Conservation (phyloP, 2,329 filamentous ascomycete genomes). For the Apiospora phragmitis region DNA sequence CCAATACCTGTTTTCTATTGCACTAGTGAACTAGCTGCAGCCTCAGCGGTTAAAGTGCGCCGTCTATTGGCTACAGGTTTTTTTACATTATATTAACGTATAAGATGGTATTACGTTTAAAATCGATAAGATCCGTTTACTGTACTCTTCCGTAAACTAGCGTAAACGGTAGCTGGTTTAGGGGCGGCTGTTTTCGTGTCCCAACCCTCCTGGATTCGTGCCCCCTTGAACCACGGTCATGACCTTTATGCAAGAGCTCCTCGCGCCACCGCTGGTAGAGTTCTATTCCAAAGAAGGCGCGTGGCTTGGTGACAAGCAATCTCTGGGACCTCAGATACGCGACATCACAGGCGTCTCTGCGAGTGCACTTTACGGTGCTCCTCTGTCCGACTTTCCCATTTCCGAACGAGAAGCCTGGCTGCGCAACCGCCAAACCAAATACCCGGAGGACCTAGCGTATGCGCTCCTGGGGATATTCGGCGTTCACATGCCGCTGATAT, state of each 20-base stretch:
- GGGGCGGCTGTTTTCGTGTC: too few relatives aligned
- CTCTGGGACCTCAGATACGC: neutral
- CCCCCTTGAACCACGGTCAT: too few relatives aligned
- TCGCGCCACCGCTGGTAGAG: conserved; percentile 12
- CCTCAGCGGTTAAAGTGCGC: too few relatives aligned
- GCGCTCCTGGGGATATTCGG: conserved; percentile 20
- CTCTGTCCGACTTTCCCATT: conserved; percentile 20
- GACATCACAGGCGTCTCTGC: conserved; percentile 22
- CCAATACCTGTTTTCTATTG: too few relatives aligned
- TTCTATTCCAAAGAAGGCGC: conserved; percentile 14
- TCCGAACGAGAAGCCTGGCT: conserved; percentile 18
- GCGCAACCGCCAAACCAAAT: conserved; percentile 17
- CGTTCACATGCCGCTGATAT: conserved; percentile 18
- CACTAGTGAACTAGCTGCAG: too few relatives aligned
- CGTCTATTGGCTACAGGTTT: too few relatives aligned
- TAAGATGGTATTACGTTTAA: too few relatives aligned
- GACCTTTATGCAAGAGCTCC: conserved; percentile 8
- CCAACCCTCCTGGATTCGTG: too few relatives aligned
- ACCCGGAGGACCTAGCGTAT: conserved; percentile 19
- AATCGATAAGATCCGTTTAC: too few relatives aligned
- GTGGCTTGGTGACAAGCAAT: conserved; percentile 12
- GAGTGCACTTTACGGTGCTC: conserved; percentile 19
- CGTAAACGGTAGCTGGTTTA: too few relatives aligned
- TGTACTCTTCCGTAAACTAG: too few relatives aligned
- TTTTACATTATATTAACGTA: too few relatives aligned